These are phyloP conservation scores for Lipomyces lipofer DNA, from an alignment of 805 yeast genomes.

Conservation along the genomic window DNA sequence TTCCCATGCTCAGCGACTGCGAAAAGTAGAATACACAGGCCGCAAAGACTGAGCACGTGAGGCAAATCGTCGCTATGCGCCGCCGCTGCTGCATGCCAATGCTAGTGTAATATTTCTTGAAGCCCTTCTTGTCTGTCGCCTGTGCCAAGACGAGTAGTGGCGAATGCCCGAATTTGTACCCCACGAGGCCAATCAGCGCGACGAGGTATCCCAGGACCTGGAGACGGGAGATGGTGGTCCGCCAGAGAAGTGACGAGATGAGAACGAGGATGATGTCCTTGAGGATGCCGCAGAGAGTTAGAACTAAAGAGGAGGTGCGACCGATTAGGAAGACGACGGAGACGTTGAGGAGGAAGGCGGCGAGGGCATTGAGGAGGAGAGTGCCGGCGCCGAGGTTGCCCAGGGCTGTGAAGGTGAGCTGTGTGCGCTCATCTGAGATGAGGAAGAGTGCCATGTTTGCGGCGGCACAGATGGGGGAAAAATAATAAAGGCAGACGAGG, in stretches of 20 bases:
- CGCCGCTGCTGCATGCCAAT: slow-evolving; percentile 2
- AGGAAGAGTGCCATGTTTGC: slow-evolving; percentile 20
- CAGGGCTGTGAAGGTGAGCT: slow-evolving; percentile 21
- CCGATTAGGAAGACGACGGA: slow-evolving; percentile 35
- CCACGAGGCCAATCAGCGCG: slow-evolving; percentile 33
- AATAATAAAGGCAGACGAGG: slow-evolving; percentile 33
- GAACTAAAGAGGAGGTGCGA: slow-evolving; percentile 33
- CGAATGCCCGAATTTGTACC: slow-evolving; percentile 32
- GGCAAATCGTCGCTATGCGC: slow-evolving; percentile 11
- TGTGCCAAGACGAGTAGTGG: slow-evolving; percentile 17
- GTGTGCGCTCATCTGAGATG: slow-evolving; percentile 17
- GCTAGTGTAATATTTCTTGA: slow-evolving; percentile 10
- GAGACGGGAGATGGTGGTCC: slow-evolving; percentile 29
- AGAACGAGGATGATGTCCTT: slow-evolving; percentile 34
- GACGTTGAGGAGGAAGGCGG: slow-evolving; percentile 33
- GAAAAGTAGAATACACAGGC: slow-evolving; percentile 17
- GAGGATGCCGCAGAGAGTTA: slow-evolving; percentile 35
- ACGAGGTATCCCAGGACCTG: slow-evolving; percentile 33
- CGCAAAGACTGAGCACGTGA: slow-evolving; percentile 4
- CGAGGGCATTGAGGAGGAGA: slow-evolving; percentile 27
- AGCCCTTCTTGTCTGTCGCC: slow-evolving; percentile 14
- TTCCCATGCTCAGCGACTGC: slow-evolving; percentile 10
- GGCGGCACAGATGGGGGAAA: slow-evolving; percentile 34
- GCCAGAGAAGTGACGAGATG: slow-evolving; percentile 33
- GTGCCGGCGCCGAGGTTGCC: slow-evolving; percentile 18